phyloP scores from a whole-genome alignment of 495 filamentous ascomycete species.

The Hyaloscypha hepaticicola region DNA sequence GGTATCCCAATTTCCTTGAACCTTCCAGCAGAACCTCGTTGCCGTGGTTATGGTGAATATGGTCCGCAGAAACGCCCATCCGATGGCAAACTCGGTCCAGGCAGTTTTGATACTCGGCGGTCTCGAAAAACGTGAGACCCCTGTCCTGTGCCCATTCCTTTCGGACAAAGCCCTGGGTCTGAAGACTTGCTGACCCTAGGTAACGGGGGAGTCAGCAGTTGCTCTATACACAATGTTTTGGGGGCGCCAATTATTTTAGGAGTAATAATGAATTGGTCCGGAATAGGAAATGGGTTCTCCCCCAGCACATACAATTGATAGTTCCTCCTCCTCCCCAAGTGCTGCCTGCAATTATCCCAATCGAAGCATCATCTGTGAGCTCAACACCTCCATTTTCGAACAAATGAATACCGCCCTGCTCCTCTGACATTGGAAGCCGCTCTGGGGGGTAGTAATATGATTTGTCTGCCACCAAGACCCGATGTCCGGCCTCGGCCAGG shows the following conservation, averaged over 20 bases:
- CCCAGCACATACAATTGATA: too few species aligned
- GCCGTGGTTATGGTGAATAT: slow-evolving; percentile 66
- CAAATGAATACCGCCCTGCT: slow-evolving; percentile 55
- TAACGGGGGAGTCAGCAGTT: too few species aligned
- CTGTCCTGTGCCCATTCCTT: slow-evolving; percentile 73
- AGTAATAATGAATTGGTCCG: too few species aligned
- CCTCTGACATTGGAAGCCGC: slow-evolving; percentile 69
- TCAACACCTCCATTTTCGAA: slow-evolving; percentile 59
- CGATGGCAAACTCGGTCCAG: slow-evolving; percentile 67
- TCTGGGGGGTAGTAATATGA: slow-evolving; percentile 68
- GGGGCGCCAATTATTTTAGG: too few species aligned
- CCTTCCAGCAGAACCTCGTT: slow-evolving; percentile 74
- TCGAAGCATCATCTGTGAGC: slow-evolving; percentile 60
- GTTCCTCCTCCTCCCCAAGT: slow-evolving; percentile 87
- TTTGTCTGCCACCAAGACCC: slow-evolving; percentile 82
- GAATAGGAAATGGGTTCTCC: too few species aligned
- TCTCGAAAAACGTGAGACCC: slow-evolving; percentile 76
- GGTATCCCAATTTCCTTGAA: slow-evolving; percentile 70
- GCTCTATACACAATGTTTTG: slow-evolving; percentile 46
- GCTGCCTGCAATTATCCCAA: slow-evolving; percentile 64
- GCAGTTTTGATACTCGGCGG: slow-evolving; percentile 68
- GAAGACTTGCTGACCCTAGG: slow-evolving; percentile 80
- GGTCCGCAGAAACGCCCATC: slow-evolving; percentile 74
- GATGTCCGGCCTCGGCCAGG: slow-evolving; percentile 69
- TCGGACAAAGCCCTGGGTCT: slow-evolving; percentile 77